phyloP scores from a whole-genome alignment of 2,329 filamentous ascomycete species.

The Fusarium sp. region DNA sequence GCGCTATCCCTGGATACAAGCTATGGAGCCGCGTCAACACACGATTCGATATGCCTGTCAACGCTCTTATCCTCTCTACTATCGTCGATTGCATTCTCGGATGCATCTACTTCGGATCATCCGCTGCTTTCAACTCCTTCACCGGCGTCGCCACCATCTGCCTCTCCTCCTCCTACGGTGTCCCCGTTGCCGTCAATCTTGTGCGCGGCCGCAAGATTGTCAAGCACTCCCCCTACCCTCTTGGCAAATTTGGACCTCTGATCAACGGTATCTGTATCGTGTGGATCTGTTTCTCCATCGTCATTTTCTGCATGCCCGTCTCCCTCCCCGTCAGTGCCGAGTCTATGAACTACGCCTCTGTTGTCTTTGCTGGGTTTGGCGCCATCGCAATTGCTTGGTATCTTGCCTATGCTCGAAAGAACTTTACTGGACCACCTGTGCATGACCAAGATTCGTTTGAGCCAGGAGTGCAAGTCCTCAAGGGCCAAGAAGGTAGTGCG shows the following conservation, averaged over 20 bases:
- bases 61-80: slow-evolving; percentile 76
- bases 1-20: slow-evolving; percentile 77
- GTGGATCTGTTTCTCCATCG: slow-evolving; percentile 78
- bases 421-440: slow-evolving; percentile 69
- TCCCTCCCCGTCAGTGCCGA: slow-evolving; percentile 67
- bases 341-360: slow-evolving; percentile 76
- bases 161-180: slow-evolving; percentile 78
- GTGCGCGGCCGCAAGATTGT: slow-evolving; percentile 75
- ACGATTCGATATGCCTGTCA: slow-evolving; percentile 76
- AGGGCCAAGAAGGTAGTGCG: slow-evolving; percentile 25
- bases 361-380: slow-evolving; percentile 74
- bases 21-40: slow-evolving; percentile 76
- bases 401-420: slow-evolving; percentile 70
- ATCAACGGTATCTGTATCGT: slow-evolving; percentile 77
- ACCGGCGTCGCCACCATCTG: slow-evolving; percentile 85
- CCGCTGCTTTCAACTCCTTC: slow-evolving; percentile 82
- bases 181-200: slow-evolving; percentile 79
- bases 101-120: slow-evolving; percentile 82
- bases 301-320: slow-evolving; percentile 82
- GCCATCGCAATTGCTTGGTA: slow-evolving; percentile 73
- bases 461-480: slow-evolving; percentile 40
- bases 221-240: slow-evolving; percentile 73
- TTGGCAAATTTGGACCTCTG: slow-evolving; percentile 75
- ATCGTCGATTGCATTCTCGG: slow-evolving; percentile 77
- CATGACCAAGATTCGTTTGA: slow-evolving; percentile 17